phyloP scores from a whole-genome alignment of 805 yeast genomes.

The Suhomyces canberraensis region DNA sequence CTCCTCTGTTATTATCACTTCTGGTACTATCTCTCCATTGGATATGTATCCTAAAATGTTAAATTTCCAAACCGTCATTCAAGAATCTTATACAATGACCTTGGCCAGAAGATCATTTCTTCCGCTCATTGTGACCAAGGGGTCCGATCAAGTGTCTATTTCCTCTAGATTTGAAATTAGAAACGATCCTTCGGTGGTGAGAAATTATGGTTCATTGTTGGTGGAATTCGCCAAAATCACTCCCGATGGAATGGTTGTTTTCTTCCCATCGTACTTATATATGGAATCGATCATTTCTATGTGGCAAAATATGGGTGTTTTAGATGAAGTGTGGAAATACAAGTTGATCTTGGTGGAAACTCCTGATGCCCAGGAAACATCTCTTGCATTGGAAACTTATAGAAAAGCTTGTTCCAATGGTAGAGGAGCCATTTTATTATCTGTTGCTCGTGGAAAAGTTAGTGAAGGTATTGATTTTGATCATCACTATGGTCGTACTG shows the following conservation, averaged over 20 bases:
- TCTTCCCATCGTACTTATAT: constrained; percentile 93
- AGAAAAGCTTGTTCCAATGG: constrained; percentile 97
- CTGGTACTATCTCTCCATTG: constrained; percentile 96
- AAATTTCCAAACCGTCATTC: constrained; percentile 88
- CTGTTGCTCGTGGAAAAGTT: constrained; percentile 98
- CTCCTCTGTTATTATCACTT: constrained; percentile 88
- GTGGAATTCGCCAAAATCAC: constrained; percentile 93
- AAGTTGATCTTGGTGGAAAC: constrained; percentile 94
- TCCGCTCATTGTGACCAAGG: constrained; percentile 95
- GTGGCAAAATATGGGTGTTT: constrained; percentile 98
- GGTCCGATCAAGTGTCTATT: constrained; percentile 96
- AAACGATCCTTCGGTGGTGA: constrained; percentile 95
- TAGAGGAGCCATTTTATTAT: constrained; percentile 90
- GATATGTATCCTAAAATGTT: constrained; percentile 99
- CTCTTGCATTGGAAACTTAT: constrained; percentile 91
- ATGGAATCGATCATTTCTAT: constrained; percentile 97
- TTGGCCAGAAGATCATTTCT: constrained; percentile 86
- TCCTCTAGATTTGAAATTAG: constrained; percentile 95
- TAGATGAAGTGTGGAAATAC: constrained; percentile 98
- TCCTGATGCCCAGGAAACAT: constrained; percentile 98
- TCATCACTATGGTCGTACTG: constrained; percentile 96
- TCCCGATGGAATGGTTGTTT: constrained; percentile 97
- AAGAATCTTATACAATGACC: constrained; percentile 95
- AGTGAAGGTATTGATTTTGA: constrained; percentile 99
- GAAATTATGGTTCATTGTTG: constrained; percentile 90